These are phyloP conservation scores for Saccharomycopsis malanga DNA, from an alignment of 805 yeast species.

Conservation along the genomic window DNA sequence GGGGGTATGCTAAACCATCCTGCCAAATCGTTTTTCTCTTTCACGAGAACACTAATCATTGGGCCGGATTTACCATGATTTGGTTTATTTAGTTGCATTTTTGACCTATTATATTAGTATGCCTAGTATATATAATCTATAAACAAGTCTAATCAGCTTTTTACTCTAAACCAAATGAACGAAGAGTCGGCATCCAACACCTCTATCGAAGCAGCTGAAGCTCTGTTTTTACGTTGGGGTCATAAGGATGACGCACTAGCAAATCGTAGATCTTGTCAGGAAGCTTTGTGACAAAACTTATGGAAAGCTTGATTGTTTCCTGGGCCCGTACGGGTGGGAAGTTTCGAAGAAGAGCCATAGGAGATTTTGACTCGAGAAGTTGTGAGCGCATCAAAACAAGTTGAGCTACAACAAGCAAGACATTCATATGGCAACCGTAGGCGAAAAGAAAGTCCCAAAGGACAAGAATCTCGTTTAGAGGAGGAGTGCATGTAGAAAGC, in stretches of 20 bases:
- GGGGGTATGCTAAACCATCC: no score
- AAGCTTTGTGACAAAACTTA: constrained; percentile 70
- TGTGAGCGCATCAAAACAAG: constrained; percentile 59
- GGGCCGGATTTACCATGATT: no score
- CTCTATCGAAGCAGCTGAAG: no score
- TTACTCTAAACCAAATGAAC: no score
- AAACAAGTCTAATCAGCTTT: no score
- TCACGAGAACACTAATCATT: no score
- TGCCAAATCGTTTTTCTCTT: no score
- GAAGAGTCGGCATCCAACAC: no score
- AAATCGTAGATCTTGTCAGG: constrained; percentile 51
- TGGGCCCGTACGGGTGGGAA: constrained; percentile 67
- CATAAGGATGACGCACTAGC: constrained; percentile 18
- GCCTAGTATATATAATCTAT: no score
- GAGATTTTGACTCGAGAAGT: constrained; percentile 48
- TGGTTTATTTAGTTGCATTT: no score
- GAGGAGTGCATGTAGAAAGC: constrained; percentile 82
- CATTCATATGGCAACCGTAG: constrained; percentile 83
- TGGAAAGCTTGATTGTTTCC: constrained; percentile 68
- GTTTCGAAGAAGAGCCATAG: constrained; percentile 68
- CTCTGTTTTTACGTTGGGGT: constrained; percentile 11
- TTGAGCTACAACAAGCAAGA: constrained; percentile 78
- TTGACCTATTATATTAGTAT: no score
- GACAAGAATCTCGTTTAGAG: constrained; percentile 62
- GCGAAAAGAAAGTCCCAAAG: constrained; percentile 91